Evolutionary conservation across 306 rosid species (phyloP).

Genomic region (Acacia confusa): DNA sequence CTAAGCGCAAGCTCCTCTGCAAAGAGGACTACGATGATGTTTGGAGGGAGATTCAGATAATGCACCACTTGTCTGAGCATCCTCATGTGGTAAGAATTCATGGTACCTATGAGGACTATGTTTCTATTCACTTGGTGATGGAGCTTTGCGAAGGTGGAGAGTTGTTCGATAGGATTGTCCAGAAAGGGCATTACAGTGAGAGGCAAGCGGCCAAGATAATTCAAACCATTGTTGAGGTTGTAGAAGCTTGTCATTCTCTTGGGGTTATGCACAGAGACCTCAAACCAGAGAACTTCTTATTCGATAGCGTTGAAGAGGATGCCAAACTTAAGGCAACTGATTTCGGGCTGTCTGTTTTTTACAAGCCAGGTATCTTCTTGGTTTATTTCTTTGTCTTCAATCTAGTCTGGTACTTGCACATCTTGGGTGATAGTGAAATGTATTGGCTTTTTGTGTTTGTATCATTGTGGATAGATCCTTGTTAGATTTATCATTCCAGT

Average conservation of each 20-base stretch:
- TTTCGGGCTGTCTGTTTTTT: slow-evolving; percentile 55
- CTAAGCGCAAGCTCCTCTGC: slow-evolving; percentile 44
- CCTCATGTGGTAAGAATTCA: slow-evolving; percentile 51
- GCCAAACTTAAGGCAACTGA: slow-evolving; percentile 57
- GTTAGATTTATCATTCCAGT: background rate
- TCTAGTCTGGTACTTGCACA: slow-evolving; percentile 1
- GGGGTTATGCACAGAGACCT: slow-evolving; percentile 63
- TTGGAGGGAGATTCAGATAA: slow-evolving; percentile 65
- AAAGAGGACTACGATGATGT: slow-evolving; percentile 58
- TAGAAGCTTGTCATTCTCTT: slow-evolving; percentile 56
- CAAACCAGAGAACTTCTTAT: slow-evolving; percentile 60
- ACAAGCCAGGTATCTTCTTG: slow-evolving; percentile 48
- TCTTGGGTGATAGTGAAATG: slow-evolving; percentile 8
- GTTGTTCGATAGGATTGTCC: slow-evolving; percentile 52
- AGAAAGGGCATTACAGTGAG: slow-evolving; percentile 56
- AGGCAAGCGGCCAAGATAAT: slow-evolving; percentile 49
- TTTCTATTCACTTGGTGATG: slow-evolving; percentile 53
- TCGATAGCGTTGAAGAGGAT: slow-evolving; percentile 51
- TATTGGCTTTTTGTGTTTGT: background rate
- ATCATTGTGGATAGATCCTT: background rate
- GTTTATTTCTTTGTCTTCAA: background rate
- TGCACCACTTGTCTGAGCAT: slow-evolving; percentile 57
- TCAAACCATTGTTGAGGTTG: slow-evolving; percentile 52
- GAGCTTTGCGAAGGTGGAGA: slow-evolving; percentile 63
- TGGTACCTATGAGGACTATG: slow-evolving; percentile 48